Conservation (phyloP, 345 rosid species). For the Angophora floribunda region DNA sequence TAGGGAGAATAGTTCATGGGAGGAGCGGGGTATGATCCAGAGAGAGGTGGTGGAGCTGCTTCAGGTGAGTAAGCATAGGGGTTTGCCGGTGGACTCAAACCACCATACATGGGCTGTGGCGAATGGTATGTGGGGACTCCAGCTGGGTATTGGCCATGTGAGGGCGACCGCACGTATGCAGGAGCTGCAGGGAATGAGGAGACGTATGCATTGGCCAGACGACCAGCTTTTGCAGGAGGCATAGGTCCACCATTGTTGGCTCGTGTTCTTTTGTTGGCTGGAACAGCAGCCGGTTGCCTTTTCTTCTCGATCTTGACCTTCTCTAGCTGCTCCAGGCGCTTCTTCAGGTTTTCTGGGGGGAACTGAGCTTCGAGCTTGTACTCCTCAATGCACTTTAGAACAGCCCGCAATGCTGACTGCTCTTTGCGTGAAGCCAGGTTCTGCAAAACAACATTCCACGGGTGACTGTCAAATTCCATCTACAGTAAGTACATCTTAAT, state of each 20-base stretch:
- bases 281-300: conserved; percentile 70
- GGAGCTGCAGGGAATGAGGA: conserved; percentile 86
- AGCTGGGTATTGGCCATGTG: conserved; percentile 67
- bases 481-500: background rate
- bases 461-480: background rate
- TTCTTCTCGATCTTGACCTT: conserved; percentile 91
- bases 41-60: conserved; percentile 36
- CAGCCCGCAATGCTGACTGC: conserved; percentile 88
- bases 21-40: conserved; percentile 41
- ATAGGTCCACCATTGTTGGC: conserved; percentile 89
- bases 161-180: conserved; percentile 70
- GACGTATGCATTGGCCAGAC: conserved; percentile 81
- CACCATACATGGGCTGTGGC: conserved; percentile 55
- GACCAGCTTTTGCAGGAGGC: conserved; percentile 99
- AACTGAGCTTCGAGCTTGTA: conserved; percentile 79
- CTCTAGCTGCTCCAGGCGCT: conserved; percentile 97
- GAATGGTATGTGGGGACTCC: conserved; percentile 55
- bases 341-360: conserved; percentile 93
- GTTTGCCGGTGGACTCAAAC: conserved; percentile 41
- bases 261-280: conserved; percentile 89
- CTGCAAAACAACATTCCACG: conserved; percentile 15
- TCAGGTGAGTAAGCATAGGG: conserved; percentile 62
- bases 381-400: conserved; percentile 95
- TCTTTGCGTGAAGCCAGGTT: conserved; percentile 83
- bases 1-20: conserved; percentile 57